Percentiles rank a stretch among this genome's conserved stretches.
These are phyloP conservation scores for Capsicum baccatum DNA, from an alignment of 257 asterid genomes.

Conservation along the genomic window DNA sequence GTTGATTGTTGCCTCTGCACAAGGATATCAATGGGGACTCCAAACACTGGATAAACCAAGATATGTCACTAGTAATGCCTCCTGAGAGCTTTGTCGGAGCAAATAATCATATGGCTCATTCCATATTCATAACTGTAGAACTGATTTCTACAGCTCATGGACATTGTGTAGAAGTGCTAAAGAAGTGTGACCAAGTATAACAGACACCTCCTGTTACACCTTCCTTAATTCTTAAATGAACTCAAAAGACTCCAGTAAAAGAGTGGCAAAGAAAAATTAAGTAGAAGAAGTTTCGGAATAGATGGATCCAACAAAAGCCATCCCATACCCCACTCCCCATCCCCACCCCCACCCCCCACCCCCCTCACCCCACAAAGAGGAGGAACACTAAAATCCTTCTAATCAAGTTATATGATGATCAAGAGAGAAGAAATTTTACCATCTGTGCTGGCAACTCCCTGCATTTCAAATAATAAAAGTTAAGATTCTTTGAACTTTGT, in stretches of 20 bases:
- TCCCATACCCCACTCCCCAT: not conserved
- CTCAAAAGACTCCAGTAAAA: not conserved
- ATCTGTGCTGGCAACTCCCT: slow-evolving; percentile 97
- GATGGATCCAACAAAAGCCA: not conserved
- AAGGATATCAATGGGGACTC: slow-evolving; percentile 74
- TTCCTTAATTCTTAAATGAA: not conserved
- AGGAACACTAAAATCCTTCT: slow-evolving; percentile 1
- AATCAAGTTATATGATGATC: slow-evolving; percentile 21
- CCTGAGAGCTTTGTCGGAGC: slow-evolving; percentile 10
- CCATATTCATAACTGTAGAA: not conserved
- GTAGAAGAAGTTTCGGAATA: not conserved
- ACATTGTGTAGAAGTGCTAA: not conserved
- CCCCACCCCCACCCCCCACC: not conserved
- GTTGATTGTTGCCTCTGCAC: slow-evolving; percentile 80
- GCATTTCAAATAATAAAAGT: slow-evolving; percentile 44
- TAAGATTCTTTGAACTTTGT: slow-evolving; percentile 32
- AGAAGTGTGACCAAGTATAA: slow-evolving; percentile 20
- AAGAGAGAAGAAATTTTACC: slow-evolving; percentile 53
- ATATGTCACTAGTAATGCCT: slow-evolving; percentile 18
- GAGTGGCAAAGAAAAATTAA: slow-evolving; percentile 20
- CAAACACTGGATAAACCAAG: slow-evolving; percentile 63
- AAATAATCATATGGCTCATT: slow-evolving; percentile 23
- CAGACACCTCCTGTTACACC: not conserved
- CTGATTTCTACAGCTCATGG: slow-evolving; percentile 6
- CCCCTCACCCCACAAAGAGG: not conserved